These are phyloP conservation scores for Boletus vinaceobasis DNA, from an alignment of 768 basidiomycete species.

Conservation along the genomic window DNA sequence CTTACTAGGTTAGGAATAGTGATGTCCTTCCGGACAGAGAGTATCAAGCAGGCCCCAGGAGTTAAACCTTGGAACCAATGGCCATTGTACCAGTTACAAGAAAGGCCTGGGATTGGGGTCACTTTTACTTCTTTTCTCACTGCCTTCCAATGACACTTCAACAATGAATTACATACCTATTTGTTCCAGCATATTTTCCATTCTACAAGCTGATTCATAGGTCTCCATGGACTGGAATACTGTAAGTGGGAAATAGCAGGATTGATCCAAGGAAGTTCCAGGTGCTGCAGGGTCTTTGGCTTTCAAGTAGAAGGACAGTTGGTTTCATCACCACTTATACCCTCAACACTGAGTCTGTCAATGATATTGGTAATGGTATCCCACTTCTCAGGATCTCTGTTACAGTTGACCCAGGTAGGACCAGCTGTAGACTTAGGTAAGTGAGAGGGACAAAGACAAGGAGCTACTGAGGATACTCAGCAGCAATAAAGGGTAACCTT, in stretches of 20 bases:
- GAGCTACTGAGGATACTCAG: too few species aligned
- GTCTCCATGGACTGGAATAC: background rate
- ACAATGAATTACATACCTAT: background rate
- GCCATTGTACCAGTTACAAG: constrained; percentile 4
- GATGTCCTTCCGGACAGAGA: too few species aligned
- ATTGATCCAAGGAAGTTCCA: background rate
- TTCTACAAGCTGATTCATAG: background rate
- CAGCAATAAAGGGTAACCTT: too few species aligned
- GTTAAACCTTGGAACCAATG: background rate
- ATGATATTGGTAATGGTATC: background rate
- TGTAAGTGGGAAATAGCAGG: background rate
- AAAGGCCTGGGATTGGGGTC: background rate
- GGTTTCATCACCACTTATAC: constrained; percentile 10
- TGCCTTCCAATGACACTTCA: background rate
- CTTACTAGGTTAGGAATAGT: too few species aligned
- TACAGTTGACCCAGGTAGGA: too few species aligned
- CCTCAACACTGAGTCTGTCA: background rate
- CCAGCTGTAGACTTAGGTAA: too few species aligned
- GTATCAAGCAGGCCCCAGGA: too few species aligned
- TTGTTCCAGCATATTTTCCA: background rate
- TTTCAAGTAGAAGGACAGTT: background rate
- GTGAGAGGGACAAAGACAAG: too few species aligned
- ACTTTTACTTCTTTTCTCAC: background rate
- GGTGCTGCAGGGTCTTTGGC: background rate
- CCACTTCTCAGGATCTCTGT: background rate